Conservation (phyloP, 768 basidiomycete species). For the Pleurotus ostreatus region DNA sequence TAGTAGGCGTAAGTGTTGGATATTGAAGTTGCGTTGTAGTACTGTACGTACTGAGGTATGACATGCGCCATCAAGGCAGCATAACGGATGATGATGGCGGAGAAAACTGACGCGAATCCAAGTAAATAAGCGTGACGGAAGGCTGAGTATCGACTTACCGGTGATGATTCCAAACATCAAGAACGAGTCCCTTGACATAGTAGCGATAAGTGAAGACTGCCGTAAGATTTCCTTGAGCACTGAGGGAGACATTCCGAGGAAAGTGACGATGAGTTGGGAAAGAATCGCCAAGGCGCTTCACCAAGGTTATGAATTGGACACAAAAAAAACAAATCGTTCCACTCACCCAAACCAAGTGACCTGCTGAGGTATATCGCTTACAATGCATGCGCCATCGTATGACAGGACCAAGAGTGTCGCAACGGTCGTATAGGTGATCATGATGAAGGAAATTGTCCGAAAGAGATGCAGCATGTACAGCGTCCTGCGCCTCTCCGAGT, state of each 20-base stretch:
- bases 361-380: neutral
- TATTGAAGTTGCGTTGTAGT: neutral
- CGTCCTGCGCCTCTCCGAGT: neutral
- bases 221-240: neutral
- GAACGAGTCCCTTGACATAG: neutral
- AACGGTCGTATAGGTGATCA: neutral
- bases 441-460: neutral
- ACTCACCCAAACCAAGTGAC: neutral
- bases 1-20: too few relatives aligned
- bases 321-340: too few relatives aligned
- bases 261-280: neutral
- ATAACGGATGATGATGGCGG: neutral
- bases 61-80: neutral
- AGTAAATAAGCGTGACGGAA: too few relatives aligned
- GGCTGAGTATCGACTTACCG: neutral
- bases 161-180: neutral
- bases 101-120: neutral
- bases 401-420: neutral
- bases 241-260: neutral
- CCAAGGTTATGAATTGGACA: neutral
- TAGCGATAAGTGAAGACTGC: conserved; percentile 1
- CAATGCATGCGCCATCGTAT: conserved; percentile 2
- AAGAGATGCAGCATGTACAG: neutral
- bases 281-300: neutral
- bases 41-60: neutral